A percentile compares a stretch with the other conserved stretches of the same genome.
These are phyloP conservation scores for Termitomyces sp. DNA, from an alignment of 768 basidiomycete genomes.

Conservation along the genomic window DNA sequence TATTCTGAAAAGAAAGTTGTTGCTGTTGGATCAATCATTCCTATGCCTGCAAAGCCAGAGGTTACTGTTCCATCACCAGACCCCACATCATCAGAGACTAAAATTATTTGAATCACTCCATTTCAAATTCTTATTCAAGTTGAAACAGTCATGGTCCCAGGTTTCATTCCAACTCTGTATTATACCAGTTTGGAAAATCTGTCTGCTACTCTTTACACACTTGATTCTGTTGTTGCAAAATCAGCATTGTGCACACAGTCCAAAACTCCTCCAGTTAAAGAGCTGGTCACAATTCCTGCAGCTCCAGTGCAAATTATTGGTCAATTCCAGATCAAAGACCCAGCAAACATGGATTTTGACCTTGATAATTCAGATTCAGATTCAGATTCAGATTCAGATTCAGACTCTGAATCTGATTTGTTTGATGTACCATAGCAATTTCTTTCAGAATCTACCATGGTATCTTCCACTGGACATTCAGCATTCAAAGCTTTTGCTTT, in stretches of 20 bases:
- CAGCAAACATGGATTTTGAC: background rate
- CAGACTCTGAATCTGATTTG: background rate
- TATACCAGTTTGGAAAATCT: background rate
- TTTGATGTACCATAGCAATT: background rate
- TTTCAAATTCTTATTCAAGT: background rate
- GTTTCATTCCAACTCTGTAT: background rate
- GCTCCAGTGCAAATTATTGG: background rate
- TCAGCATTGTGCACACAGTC: background rate
- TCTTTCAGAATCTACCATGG: background rate
- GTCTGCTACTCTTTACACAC: background rate
- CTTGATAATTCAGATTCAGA: no score
- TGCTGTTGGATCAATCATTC: no score
- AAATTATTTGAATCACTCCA: background rate
- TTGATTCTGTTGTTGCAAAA: slow-evolving; percentile 1
- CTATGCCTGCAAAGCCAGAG: background rate
- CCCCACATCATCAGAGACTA: background rate
- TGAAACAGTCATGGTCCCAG: background rate
- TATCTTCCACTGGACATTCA: background rate
- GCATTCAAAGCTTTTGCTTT: background rate
- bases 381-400: background rate
- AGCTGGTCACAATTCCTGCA: background rate
- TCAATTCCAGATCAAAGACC: background rate
- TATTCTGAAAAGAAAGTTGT: background rate
- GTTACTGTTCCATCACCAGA: background rate
- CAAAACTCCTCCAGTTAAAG: background rate